phyloP scores from a whole-genome alignment of 2,329 filamentous ascomycete genomes.

The Alternaria angustiovoidea region DNA sequence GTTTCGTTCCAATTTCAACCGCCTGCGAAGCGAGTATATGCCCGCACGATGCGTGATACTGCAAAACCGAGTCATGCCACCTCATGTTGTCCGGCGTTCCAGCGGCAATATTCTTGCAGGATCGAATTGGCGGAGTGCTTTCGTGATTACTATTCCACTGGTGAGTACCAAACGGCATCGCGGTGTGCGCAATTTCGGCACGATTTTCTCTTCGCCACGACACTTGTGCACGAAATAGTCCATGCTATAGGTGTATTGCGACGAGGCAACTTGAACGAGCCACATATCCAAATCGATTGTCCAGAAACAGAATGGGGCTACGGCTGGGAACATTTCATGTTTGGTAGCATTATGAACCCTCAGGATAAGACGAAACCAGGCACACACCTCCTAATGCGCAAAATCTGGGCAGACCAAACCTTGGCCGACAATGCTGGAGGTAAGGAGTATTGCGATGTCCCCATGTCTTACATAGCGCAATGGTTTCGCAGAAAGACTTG shows the following conservation, averaged over 20 bases:
- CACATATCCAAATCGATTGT: constrained; percentile 33
- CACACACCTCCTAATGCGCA: constrained; percentile 39
- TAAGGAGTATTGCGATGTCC: constrained; percentile 41
- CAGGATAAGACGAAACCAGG: constrained; percentile 27
- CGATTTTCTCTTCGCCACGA: constrained; percentile 44
- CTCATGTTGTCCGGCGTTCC: constrained; percentile 26
- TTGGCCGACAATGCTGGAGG: constrained; percentile 27
- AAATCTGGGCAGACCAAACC: constrained; percentile 35
- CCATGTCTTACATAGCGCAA: constrained; percentile 45
- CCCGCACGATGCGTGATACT: constrained; percentile 25
- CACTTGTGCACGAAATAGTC: constrained; percentile 45
- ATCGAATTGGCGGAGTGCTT: constrained; percentile 39
- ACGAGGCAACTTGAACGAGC: constrained; percentile 39
- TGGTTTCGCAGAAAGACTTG: constrained; percentile 50
- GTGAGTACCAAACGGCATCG: constrained; percentile 32
- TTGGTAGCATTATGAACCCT: constrained; percentile 45
- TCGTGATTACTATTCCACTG: constrained; percentile 24
- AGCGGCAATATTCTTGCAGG: constrained; percentile 15
- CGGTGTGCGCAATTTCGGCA: constrained; percentile 43
- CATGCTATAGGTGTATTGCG: constrained; percentile 47
- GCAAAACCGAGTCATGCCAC: constrained; percentile 12
- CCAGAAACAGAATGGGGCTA: constrained; percentile 44
- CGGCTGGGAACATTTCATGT: constrained; percentile 50
- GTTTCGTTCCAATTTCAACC: constrained; percentile 30
- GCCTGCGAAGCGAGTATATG: constrained; percentile 29